Evolutionary conservation across 139 green algal genomes (phyloP).

Genomic region (Chlorella sp.): DNA sequence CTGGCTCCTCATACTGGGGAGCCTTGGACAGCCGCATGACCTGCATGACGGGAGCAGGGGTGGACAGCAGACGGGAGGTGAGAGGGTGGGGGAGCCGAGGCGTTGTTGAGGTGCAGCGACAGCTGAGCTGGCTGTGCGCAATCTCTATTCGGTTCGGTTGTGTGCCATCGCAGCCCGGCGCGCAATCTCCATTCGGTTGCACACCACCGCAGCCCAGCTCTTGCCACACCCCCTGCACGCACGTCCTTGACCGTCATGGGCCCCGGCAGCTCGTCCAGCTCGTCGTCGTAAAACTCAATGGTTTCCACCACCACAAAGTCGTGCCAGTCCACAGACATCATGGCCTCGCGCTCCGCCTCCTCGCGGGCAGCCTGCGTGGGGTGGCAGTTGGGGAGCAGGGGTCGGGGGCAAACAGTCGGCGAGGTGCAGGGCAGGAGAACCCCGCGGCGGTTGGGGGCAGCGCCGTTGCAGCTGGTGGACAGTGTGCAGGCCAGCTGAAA

Average conservation of each 20-base stretch:
- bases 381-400: too few relatives aligned
- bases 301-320: conserved; percentile 98
- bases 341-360: conserved; percentile 90
- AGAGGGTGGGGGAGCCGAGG: too few relatives aligned
- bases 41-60: not conserved
- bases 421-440: too few relatives aligned
- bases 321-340: conserved; percentile 96
- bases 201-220: not conserved
- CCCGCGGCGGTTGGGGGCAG: too few relatives aligned
- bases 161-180: too few relatives aligned
- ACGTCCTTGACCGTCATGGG: conserved; percentile 90
- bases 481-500: too few relatives aligned
- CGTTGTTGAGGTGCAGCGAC: not conserved
- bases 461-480: too few relatives aligned
- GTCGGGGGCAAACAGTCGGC: too few relatives aligned
- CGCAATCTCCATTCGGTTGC: too few relatives aligned
- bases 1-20: conserved; percentile 38
- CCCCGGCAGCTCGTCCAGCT: conserved; percentile 91
- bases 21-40: conserved; percentile 68
- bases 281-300: conserved; percentile 94
- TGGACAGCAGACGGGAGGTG: not conserved
- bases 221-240: conserved; percentile 23
- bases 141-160: too few relatives aligned
- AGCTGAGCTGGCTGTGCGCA: too few relatives aligned
- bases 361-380: not conserved